Evolutionary conservation across 345 rosid genomes (phyloP), one percentile per base, ranked within the genome.

Genomic region (Moricandia moricandioides): DNA sequence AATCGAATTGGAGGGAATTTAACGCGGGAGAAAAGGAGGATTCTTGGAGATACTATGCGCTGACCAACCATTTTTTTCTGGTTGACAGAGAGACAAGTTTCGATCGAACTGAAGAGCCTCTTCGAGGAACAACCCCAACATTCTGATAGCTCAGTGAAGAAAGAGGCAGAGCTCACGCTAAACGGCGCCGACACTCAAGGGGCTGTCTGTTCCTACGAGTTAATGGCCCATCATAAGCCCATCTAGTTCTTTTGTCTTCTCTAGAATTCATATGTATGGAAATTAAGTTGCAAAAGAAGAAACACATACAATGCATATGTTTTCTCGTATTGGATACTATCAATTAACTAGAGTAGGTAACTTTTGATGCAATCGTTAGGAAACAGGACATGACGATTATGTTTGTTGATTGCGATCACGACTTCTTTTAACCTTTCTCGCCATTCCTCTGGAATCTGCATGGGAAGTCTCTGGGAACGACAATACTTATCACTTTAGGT

Each of bases 61-160:
- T 13, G 58, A 58, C 26, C 1, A 47, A 37, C 67, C 80, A 77
- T 77, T 71, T 17, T 4, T 34, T 45, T 0, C 4, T 6, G 56
- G 51, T 21, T 0, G 9, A 12, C 0, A 29, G 47, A 56, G 47
- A 16, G 39, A 18, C 43, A 45, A 16, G n/a, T n/a, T n/a, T n/a
- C n/a, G n/a, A n/a, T n/a, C n/a, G 24, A 26, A 13, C 37, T 60
- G 47, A 35, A 56, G 60, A 68, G 16, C 33, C 26, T 12, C n/a
- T 58, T 65, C 13, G 8, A 7, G 21, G n/a, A n/a, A n/a, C 21
- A 14, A n/a, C 31, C 17, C 2, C 52, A 33, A 21, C 24, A 17
- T 9, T 49, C 49, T n/a, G 37, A 67, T 10, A 11, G 55, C 39
- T 40, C 8, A 4, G 37, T 8, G 29, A 24, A 7, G 2, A 2